Conservation (phyloP, 331 rosid species). For the Ulmus americana region DNA sequence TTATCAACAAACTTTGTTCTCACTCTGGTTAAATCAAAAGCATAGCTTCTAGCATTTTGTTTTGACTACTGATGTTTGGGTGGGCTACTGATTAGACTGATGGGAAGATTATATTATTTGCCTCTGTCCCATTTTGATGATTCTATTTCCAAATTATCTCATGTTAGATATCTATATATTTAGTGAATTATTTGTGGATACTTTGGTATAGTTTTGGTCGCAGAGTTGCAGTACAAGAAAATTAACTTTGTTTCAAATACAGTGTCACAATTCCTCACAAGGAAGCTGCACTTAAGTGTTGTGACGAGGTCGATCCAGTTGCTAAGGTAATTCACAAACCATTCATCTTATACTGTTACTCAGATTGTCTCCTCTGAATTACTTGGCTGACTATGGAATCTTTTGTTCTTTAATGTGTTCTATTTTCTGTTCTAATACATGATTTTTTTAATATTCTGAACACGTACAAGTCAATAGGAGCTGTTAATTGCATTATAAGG, state of each 20-base stretch:
- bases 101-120: neutral
- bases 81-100: neutral
- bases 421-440: neutral
- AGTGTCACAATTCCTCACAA: conserved; percentile 84
- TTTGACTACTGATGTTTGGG: conserved; percentile 12
- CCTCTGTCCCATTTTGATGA: neutral
- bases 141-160: neutral
- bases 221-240: conserved; percentile 1
- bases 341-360: conserved; percentile 10
- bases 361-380: conserved; percentile 9
- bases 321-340: conserved; percentile 58
- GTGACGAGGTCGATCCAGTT: conserved; percentile 91
- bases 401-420: neutral
- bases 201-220: neutral
- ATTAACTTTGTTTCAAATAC: conserved; percentile 27
- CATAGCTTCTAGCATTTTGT: conserved; percentile 17
- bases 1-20: neutral
- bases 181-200: neutral
- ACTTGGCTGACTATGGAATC: conserved; percentile 13
- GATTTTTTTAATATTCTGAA: conserved; percentile 21
- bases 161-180: neutral
- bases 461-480: conserved; percentile 69
- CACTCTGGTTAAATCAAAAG: conserved; percentile 13
- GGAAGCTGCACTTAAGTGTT: conserved; percentile 64
- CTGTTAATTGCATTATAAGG: conserved; percentile 72